These are phyloP conservation scores for Schizosaccharomyces japonicus DNA, from an alignment of 805 yeast genomes.

Conservation along the genomic window DNA sequence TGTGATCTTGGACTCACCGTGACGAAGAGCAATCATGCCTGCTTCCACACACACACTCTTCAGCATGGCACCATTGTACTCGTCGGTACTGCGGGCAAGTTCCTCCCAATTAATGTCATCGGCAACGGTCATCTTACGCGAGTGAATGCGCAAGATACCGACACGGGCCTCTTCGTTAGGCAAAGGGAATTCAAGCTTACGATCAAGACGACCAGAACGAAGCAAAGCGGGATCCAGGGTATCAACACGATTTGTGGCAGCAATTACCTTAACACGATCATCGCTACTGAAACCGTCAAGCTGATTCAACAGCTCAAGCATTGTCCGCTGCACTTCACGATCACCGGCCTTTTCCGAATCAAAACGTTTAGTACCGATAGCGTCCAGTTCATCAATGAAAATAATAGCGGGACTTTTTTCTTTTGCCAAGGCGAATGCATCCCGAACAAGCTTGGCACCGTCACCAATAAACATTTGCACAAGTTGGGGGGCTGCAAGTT, in stretches of 20 bases:
- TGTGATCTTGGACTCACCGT: slow-evolving; percentile 70
- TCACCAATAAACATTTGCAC: slow-evolving; percentile 98
- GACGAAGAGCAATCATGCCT: slow-evolving; percentile 96
- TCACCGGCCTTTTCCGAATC: slow-evolving; percentile 95
- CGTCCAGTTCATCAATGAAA: slow-evolving; percentile 93
- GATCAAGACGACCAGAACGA: slow-evolving; percentile 91
- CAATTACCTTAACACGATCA: slow-evolving; percentile 88
- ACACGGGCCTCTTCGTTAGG: slow-evolving; percentile 97
- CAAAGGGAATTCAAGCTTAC: slow-evolving; percentile 92
- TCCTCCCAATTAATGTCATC: slow-evolving; percentile 91
- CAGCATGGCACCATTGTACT: slow-evolving; percentile 94
- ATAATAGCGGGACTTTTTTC: slow-evolving; percentile 97
- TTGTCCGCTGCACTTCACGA: slow-evolving; percentile 95
- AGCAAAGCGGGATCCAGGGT: slow-evolving; percentile 93
- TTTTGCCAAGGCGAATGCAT: slow-evolving; percentile 89
- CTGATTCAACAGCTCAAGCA: slow-evolving; percentile 92
- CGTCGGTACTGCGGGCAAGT: slow-evolving; percentile 92
- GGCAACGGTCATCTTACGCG: slow-evolving; percentile 87
- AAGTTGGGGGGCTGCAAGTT: slow-evolving; percentile 91
- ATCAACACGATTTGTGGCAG: slow-evolving; percentile 96
- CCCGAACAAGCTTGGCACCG: slow-evolving; percentile 92
- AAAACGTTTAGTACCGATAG: slow-evolving; percentile 93
- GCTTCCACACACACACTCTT: slow-evolving; percentile 98
- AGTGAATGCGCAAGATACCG: slow-evolving; percentile 85
- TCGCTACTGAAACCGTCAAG: slow-evolving; percentile 95